These are phyloP conservation scores for Ophiostoma novo-ulmi DNA, from an alignment of 2,329 filamentous ascomycete genomes.

Conservation along the genomic window DNA sequence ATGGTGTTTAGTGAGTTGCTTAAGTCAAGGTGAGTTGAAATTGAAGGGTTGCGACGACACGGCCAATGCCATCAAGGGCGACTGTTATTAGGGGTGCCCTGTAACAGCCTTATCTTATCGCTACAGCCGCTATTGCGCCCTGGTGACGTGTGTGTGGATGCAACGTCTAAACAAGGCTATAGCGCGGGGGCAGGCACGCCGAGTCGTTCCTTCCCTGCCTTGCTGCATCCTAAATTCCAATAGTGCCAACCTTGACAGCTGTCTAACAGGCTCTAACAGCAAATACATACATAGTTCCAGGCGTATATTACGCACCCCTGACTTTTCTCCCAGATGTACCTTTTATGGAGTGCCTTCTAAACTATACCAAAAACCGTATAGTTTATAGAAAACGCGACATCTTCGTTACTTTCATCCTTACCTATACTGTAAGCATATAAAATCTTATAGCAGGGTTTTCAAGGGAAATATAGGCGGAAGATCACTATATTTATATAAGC, in stretches of 20 bases:
- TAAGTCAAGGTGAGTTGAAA: background rate
- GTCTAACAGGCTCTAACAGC: background rate
- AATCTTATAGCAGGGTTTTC: no score
- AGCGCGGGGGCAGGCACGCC: slow-evolving; percentile 8
- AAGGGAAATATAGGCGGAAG: no score
- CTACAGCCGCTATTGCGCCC: background rate
- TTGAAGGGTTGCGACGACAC: background rate
- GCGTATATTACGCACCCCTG: no score
- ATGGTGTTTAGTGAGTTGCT: background rate
- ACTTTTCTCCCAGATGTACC: no score
- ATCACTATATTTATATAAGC: no score
- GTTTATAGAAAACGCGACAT: no score
- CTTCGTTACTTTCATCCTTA: no score
- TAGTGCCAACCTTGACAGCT: background rate
- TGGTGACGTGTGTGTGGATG: slow-evolving; percentile 7
- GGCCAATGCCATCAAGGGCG: background rate
- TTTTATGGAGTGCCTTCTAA: no score
- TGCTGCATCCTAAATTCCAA: background rate
- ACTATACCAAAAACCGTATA: no score
- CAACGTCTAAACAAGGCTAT: background rate
- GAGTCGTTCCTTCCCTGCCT: background rate
- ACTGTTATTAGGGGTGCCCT: slow-evolving; percentile 4
- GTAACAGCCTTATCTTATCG: slow-evolving; percentile 7
- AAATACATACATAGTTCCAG: no score
- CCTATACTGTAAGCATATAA: no score